Conservation (phyloP, 345 rosid genomes). For the Excoecaria cochinchinensis region DNA sequence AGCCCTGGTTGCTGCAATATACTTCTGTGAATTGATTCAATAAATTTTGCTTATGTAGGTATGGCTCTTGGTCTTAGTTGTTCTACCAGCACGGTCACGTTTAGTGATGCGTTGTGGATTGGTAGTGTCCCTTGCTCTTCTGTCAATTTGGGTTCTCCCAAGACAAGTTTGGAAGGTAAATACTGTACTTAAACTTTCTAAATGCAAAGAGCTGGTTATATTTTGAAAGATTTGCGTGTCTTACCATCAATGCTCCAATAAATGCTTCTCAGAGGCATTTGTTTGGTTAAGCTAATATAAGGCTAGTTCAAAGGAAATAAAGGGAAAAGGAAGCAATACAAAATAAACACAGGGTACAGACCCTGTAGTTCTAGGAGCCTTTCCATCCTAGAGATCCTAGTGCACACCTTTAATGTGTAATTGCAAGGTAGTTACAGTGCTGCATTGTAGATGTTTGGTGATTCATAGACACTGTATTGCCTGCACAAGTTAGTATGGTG, state of each 20-base stretch:
- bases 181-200: slow-evolving; percentile 3
- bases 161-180: slow-evolving; percentile 71
- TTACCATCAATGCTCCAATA: not conserved
- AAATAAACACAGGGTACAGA: not conserved
- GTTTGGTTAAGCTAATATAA: not conserved
- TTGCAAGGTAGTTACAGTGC: too few relatives aligned
- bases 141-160: slow-evolving; percentile 75
- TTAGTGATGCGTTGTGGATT: slow-evolving; percentile 74
- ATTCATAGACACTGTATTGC: not conserved
- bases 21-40: not conserved
- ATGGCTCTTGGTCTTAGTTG: slow-evolving; percentile 88
- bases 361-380: not conserved
- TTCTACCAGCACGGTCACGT: slow-evolving; percentile 83
- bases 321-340: not conserved
- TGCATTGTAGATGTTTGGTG: not conserved
- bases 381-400: too few relatives aligned
- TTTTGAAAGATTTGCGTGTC: not conserved
- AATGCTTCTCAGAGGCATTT: not conserved
- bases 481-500: not conserved
- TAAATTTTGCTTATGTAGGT: slow-evolving; percentile 47
- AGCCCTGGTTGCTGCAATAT: not conserved
- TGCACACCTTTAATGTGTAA: too few relatives aligned
- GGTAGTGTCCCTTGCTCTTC: slow-evolving; percentile 56
- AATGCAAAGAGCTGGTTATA: not conserved
- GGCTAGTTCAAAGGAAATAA: not conserved